Evolutionary conservation across 2,329 filamentous ascomycete genomes (phyloP), one percentile per base, ranked within the genome.

Genomic region (Diaporthe sp.): DNA sequence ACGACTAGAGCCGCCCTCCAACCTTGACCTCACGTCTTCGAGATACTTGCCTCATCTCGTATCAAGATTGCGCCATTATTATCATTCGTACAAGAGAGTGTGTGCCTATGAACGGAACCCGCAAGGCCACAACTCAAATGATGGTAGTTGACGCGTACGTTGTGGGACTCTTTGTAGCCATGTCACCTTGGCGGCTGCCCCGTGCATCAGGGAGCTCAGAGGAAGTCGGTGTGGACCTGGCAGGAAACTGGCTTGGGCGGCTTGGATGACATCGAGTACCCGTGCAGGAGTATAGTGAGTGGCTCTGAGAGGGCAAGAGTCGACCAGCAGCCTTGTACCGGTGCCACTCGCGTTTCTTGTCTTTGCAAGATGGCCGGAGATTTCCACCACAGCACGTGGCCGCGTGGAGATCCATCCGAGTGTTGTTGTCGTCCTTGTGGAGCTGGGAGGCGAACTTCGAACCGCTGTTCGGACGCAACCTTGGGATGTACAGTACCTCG

Each of bases 361-460:
- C 65, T 69, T 51, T 69, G 65, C 34, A 39, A 69, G 49, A 69
- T 69, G 65, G 65, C 65, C 65, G 65, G 65, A 69, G 65, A 69
- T 69, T 69, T 69, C 65, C 65, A 69, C 13, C 46, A 69, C 65
- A 69, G 65, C 65, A 69, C 65, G 65, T 69, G 65, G 65, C 34
- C 49, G 46, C 65, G 34, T 69, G 65, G 49, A 69, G 65, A 69
- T 69, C 46, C 65, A 55, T 69, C 65, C 46, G 46, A 69, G 65
- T 69, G 46, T 55, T 55, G 65, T 69, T 39, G 42, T 65, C 42
- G 65, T 25, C 51, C 65, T 42, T 53, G 65, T 69, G 65, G 65
- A 69, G 65, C 65, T 69, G 49, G n/a, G 34, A 69, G 65, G 65
- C 65, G n/a, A 69, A 69, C 65, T 25, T 39, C 22, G 62, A 68